Base-by-base conservation (phyloP, 768 basidiomycete genomes). In the Hortiboletus campestris region DNA sequence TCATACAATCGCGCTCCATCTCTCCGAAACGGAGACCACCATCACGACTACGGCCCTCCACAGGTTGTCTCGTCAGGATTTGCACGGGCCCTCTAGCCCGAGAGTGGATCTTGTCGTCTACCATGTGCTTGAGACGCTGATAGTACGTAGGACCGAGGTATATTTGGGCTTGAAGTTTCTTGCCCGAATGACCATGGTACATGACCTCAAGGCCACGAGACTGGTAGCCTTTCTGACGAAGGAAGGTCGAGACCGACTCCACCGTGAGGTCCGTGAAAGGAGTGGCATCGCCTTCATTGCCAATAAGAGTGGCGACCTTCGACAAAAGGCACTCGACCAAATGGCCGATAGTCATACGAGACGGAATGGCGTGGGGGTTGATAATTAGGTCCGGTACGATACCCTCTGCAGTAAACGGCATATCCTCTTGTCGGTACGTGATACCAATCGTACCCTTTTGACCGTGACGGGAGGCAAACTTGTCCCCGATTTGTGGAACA, bases 1-100 rank as follows among this genome's bases (percentile, higher is more conserved):
- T 96, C 97, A 99, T 99, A 72, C 97, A 98, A 83, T 98, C 96
- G 72, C 94, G 91, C 70, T 99, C 97, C 97, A 99, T 99, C 82
- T 99, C 97, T 80, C 97, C 97, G 80, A 99, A 99, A 67, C 97
- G 94, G 60, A 99, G 76, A 73, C 97, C 97, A 79, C 97, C 97
- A 68, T 98, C 97, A 76, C 97, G 84, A 83, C 91, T 94, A 74
- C 97, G 84, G 82, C 97, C 97, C 70, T 99, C 97, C 16, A 99
- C 97, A 13, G 97, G 97, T 68, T 99, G 97, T 46, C 97, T 78
- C 32, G 96, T 99, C 65, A 99, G 74, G 65, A 98, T 99, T 72
- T 99, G 97, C 10, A 99, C 92, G 6, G 97, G 97, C 14, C 97
- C 97, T 72, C 97, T 76, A 19, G 97, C 97, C 53, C 97, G 85